Percentiles rank a stretch among this genome's conserved stretches.
Evolutionary conservation across 2,329 filamentous ascomycete genomes (phyloP).

Genomic region (Ceratocystis cacaofunesta): DNA sequence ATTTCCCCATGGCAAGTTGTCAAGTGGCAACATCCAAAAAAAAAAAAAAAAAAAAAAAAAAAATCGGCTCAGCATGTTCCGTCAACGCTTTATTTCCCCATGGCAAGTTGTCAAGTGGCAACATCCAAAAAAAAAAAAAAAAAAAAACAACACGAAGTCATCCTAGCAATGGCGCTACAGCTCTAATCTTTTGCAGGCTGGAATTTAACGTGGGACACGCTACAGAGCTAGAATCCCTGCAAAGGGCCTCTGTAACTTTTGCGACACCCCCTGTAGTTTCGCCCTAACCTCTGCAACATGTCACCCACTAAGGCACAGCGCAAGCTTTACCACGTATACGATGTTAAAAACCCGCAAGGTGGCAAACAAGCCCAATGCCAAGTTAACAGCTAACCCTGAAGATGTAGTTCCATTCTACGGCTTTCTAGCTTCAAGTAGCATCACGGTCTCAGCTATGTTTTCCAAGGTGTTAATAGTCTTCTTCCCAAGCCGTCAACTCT

Average conservation of each 20-base stretch:
- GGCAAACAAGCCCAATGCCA: background rate
- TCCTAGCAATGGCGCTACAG: background rate
- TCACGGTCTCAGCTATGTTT: background rate
- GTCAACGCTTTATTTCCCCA: background rate
- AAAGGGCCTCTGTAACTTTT: background rate
- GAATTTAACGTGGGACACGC: background rate
- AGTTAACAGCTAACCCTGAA: too few relatives aligned
- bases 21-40: background rate
- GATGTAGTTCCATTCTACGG: background rate
- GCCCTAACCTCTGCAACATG: background rate
- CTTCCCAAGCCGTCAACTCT: background rate
- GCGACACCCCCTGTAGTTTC: constrained; percentile 3
- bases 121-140: too few relatives aligned
- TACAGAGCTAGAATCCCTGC: background rate
- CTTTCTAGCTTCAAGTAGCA: background rate
- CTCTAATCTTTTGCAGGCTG: background rate
- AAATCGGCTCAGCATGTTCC: background rate
- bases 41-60: too few relatives aligned
- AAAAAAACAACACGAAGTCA: background rate
- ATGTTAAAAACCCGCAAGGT: background rate
- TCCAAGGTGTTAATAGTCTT: too few relatives aligned
- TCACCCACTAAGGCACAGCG: background rate
- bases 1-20: background rate
- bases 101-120: background rate
- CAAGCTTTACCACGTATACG: background rate